Evolutionary conservation across 2,329 filamentous ascomycete genomes (phyloP), one percentile per base, ranked within the genome.

Genomic region (Clonostachys rhizophaga): DNA sequence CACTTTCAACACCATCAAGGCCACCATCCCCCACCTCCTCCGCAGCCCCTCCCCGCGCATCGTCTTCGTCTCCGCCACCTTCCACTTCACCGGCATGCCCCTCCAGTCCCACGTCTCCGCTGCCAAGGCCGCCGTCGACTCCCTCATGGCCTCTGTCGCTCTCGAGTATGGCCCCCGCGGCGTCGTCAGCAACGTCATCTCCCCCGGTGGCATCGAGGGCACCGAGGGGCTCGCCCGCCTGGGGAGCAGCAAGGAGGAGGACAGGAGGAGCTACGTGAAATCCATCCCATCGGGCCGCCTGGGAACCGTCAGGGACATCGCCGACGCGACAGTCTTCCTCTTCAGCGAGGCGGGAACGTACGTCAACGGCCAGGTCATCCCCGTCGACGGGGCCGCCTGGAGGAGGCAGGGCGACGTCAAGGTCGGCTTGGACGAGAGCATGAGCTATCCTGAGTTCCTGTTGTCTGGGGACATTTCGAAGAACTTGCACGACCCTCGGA

Each of bases 1-100:
- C 34, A 95, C 89, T 14, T 99, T 88, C 71, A 95, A 97, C 72
- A 96, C 91, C 4, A 77, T 96, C 60, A 97, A 97, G 70, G 91
- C 92, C 5, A 94, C 90, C 1, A 72, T 96, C 34, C 89, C 90
- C 0, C 79, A 95, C 58, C 79, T 99, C 4, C 68, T 90, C 12
- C 76, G 82, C 56, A 95, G 90, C n/a, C 84, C 87, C 2, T 55
- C 57, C 42, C 91, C 91, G 10, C 84, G 91, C 49, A 91, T 97
- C 60, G 81, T 96, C 58, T 95, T 91, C 65, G 80, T 97, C 51
- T 94, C 87, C 41, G 92, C 91, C 5, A 91, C 89, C 2, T 86
- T 97, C 58, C 92, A 97, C 71, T 96, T 92, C 71, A 86, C 87
- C 1, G 91, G 90, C 36, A 82, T 86, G 66, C 86, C 91, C 1